phyloP scores from a whole-genome alignment of 345 rosid species.

The Geranium brycei region DNA sequence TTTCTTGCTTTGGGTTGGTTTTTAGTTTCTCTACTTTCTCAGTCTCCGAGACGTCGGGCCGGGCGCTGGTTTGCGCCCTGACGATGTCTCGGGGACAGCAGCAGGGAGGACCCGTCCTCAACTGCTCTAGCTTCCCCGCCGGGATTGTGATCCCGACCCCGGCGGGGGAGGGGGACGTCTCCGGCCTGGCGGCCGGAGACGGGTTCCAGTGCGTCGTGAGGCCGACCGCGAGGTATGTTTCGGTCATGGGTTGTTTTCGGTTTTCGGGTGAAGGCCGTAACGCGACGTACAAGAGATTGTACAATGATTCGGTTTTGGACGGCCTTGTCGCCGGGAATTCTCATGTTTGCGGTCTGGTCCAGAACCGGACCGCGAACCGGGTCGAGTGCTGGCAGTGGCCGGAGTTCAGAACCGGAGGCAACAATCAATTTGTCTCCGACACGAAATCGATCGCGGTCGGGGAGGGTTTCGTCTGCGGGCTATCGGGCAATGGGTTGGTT shows the following conservation, averaged over 20 bases:
- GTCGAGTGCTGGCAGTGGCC: conserved; percentile 52
- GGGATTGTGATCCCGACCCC: conserved; percentile 13
- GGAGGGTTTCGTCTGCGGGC: conserved; percentile 42
- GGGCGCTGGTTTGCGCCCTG: conserved; percentile 43
- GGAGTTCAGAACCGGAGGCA: background rate
- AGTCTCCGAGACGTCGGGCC: conserved; percentile 30
- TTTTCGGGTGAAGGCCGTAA: conserved; percentile 24
- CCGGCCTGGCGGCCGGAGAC: conserved; percentile 53
- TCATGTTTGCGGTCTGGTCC: conserved; percentile 39
- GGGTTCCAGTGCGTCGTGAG: conserved; percentile 44
- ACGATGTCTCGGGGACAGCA: background rate
- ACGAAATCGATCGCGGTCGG: conserved; percentile 39
- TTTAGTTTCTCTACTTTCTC: conserved; percentile 44
- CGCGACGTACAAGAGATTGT: conserved; percentile 21
- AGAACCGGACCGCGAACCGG: conserved; percentile 9
- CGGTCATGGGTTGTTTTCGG: conserved; percentile 47
- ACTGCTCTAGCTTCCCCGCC: conserved; percentile 34
- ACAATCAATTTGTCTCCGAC: background rate
- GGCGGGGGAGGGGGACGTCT: background rate
- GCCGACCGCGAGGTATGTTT: background rate
- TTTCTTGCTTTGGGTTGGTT: background rate
- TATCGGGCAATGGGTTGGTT: conserved; percentile 16
- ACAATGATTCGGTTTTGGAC: conserved; percentile 16
- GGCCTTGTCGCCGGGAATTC: conserved; percentile 42
- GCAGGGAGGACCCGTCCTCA: conserved; percentile 14